These are phyloP conservation scores for Cairneyella variabilis DNA, from an alignment of 495 filamentous ascomycete genomes.

Conservation along the genomic window DNA sequence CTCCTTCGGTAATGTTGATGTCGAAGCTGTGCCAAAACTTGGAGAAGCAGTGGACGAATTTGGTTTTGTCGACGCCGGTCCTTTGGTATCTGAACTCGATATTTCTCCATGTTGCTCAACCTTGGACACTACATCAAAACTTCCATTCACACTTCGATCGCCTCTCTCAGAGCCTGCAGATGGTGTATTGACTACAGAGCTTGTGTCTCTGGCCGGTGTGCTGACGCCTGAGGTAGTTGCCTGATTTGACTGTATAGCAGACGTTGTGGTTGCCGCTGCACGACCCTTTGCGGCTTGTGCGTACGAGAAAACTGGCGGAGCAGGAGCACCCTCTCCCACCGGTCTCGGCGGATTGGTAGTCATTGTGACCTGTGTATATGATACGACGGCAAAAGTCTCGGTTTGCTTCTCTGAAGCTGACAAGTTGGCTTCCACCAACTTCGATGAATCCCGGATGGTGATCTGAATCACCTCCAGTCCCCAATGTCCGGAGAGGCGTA, in stretches of 20 bases:
- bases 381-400: background rate
- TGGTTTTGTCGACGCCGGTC: slow-evolving; percentile 10
- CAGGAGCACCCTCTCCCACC: slow-evolving; percentile 11
- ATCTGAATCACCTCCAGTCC: slow-evolving; percentile 21
- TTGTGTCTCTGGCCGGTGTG: slow-evolving; percentile 23
- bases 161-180: slow-evolving; percentile 22
- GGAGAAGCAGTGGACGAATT: slow-evolving; percentile 62
- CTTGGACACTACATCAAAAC: slow-evolving; percentile 11
- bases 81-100: slow-evolving; percentile 25
- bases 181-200: slow-evolving; percentile 18
- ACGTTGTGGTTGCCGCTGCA: slow-evolving; percentile 32
- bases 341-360: slow-evolving; percentile 21
- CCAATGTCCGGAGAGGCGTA: slow-evolving; percentile 34
- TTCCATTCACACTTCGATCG: slow-evolving; percentile 22
- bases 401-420: slow-evolving; percentile 7
- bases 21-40: slow-evolving; percentile 62
- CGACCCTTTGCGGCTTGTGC: slow-evolving; percentile 89
- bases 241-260: slow-evolving; percentile 21
- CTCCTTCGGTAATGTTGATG: slow-evolving; percentile 64
- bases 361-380: slow-evolving; percentile 12
- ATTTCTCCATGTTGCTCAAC: slow-evolving; percentile 6
- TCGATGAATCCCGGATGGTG: slow-evolving; percentile 10
- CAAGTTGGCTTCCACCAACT: slow-evolving; percentile 2
- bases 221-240: slow-evolving; percentile 34
- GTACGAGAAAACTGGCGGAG: slow-evolving; percentile 68